These are phyloP conservation scores for Lasiosphaeriaceae sp. DNA, from an alignment of 495 filamentous ascomycete species.

Conservation along the genomic window DNA sequence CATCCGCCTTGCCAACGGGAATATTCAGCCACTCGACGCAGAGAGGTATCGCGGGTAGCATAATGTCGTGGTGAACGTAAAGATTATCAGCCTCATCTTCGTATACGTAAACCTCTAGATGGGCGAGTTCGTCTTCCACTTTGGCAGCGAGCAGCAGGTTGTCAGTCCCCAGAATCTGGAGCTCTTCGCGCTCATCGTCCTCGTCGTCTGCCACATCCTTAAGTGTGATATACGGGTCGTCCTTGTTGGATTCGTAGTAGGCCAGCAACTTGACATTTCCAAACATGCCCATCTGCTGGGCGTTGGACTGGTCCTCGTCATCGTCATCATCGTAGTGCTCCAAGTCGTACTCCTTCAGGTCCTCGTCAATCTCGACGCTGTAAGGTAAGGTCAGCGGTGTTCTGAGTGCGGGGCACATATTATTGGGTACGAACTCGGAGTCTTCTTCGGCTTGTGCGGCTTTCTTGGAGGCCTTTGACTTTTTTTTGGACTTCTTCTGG, in stretches of 20 bases:
- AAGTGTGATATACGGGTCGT: conserved; percentile 94
- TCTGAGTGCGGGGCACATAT: background rate
- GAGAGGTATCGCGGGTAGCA: conserved; percentile 95
- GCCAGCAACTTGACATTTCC: conserved; percentile 89
- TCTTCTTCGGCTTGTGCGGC: conserved; percentile 15
- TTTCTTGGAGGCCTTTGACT: conserved; percentile 7
- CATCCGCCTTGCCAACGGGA: conserved; percentile 65
- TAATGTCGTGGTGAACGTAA: conserved; percentile 99
- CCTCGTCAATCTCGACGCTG: conserved; percentile 58
- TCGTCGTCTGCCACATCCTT: conserved; percentile 63
- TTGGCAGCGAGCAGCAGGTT: conserved; percentile 89
- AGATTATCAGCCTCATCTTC: conserved; percentile 92
- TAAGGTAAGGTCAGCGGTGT: conserved; percentile 15
- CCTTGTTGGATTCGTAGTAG: conserved; percentile 87
- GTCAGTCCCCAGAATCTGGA: conserved; percentile 88
- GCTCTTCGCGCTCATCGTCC: conserved; percentile 86
- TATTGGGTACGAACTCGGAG: conserved; percentile 33
- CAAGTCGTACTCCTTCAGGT: conserved; percentile 90
- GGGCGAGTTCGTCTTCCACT: conserved; percentile 93
- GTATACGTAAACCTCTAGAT: conserved; percentile 96
- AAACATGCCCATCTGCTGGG: conserved; percentile 81
- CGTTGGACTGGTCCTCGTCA: conserved; percentile 56
- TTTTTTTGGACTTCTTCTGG: conserved; percentile 17
- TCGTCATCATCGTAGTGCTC: conserved; percentile 90
- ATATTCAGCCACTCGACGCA: conserved; percentile 94